Evolutionary conservation across 1,284 basidiomycete species (phyloP), one percentile per base, ranked within the genome.

Genomic region (Polyporus tsugae): DNA sequence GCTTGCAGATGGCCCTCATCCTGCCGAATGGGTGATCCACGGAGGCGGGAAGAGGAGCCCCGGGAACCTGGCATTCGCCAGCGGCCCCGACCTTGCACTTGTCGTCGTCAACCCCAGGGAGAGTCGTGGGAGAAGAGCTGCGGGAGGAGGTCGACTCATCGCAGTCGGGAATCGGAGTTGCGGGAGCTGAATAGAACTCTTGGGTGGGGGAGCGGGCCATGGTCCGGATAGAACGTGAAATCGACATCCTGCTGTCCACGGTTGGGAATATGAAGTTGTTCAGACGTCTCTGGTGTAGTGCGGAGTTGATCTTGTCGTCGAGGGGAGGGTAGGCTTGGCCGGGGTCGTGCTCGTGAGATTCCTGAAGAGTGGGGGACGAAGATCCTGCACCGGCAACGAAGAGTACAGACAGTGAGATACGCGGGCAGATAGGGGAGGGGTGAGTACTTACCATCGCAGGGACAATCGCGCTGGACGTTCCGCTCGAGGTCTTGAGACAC

Each of bases 401-500:
- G 13, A 13, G 17, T 35, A 10, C 36, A 33, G 33, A 10, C 22
- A 6, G 25, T 33, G 29, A 57, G 55, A n/a, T 11, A 22, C 35
- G 35, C 19, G 33, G 35, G 7, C 4, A 5, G 19, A 38, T 9
- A n/a, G 22, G 15, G 11, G 15, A 19, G 15, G 11, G 9, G 1
- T 6, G 3, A 11, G 9, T 19, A 38, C 55, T 38, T 10, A 58
- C 55, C 55, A 10, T 19, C 55, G 17, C 4, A 22, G 17, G 33
- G 55, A 22, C 29, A 35, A 38, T 19, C 5, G 35, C 55, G 19
- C 17, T 35, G 15, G 11, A 33, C 36, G 49, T 60, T 64, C 17
- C 61, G 38, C n/a, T 70, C 68, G 2, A 70, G 41, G 53, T 70
- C 68, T 33, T 64, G 61, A 25, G 36, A 33, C 6, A 66, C 49